Evolutionary conservation across 2,329 filamentous ascomycete genomes (phyloP).

Genomic region (Colletotrichum echinochloae): DNA sequence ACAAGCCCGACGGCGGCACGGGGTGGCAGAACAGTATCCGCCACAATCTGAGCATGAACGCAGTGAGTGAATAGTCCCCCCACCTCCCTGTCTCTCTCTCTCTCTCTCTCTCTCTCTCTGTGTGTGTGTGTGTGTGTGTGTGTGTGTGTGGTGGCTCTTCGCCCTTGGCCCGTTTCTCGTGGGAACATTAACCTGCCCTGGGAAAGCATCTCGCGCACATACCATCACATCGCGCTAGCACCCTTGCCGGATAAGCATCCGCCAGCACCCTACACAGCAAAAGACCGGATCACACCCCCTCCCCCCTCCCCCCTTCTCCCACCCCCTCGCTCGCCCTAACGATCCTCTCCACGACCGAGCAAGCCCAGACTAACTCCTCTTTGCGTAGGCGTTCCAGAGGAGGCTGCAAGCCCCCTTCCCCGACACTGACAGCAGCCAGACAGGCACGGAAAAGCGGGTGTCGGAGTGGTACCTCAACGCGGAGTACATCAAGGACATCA

Average conservation of each 20-base stretch:
- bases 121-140: too few species aligned
- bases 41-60: constrained; percentile 96
- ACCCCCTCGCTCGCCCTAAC: background rate
- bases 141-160: background rate
- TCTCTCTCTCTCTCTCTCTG: background rate
- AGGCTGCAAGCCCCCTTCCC: constrained; percentile 56
- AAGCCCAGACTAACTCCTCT: background rate
- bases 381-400: constrained; percentile 57
- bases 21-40: constrained; percentile 98
- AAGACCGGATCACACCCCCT: background rate
- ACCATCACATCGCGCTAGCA: background rate
- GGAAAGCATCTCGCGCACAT: background rate
- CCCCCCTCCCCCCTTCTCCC: too few species aligned
- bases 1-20: constrained; percentile 66
- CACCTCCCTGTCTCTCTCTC: background rate
- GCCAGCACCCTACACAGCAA: background rate
- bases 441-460: constrained; percentile 64
- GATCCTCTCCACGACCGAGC: constrained; percentile 4
- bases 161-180: background rate
- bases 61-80: constrained; percentile 67
- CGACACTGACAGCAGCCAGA: constrained; percentile 48
- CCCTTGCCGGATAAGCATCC: constrained; percentile 5
- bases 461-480: constrained; percentile 82
- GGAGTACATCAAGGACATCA: constrained; percentile 78
- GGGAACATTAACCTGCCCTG: background rate